Percentiles rank a stretch among this genome's conserved stretches.
phyloP scores from a whole-genome alignment of 176 grass and related monocot species.

The Oryza coarctata region DNA sequence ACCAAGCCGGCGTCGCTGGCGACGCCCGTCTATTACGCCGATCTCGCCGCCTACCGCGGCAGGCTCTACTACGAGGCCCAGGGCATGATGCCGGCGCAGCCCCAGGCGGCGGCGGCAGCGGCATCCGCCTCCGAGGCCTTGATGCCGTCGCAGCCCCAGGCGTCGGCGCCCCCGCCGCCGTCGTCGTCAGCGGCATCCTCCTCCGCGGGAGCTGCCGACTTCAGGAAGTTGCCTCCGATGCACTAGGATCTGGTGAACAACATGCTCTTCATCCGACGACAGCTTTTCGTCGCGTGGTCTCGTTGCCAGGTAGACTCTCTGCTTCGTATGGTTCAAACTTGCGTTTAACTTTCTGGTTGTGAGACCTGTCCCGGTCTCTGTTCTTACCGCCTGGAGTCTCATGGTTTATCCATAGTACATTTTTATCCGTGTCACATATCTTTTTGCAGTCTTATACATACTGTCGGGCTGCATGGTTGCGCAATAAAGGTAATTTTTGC shows the following conservation, averaged over 20 bases:
- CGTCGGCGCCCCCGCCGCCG: background rate
- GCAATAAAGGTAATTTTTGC: background rate
- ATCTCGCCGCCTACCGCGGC: conserved; percentile 55
- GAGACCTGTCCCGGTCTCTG: background rate
- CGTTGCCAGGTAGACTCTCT: too few species aligned
- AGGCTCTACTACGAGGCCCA: conserved; percentile 57
- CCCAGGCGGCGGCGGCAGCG: background rate
- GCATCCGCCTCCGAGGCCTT: background rate
- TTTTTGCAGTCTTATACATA: background rate
- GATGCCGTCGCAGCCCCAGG: conserved; percentile 11
- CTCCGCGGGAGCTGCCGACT: background rate
- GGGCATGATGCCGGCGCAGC: conserved; percentile 24
- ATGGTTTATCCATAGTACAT: background rate
- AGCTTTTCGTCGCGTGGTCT: background rate
- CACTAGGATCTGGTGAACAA: conserved; percentile 37
- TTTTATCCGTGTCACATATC: background rate
- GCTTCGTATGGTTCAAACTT: background rate
- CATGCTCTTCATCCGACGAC: conserved; percentile 60
- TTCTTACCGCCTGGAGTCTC: background rate
- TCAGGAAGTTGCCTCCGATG: conserved; percentile 18
- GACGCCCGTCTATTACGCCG: conserved; percentile 60
- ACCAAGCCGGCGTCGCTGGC: conserved; percentile 66
- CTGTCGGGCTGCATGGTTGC: background rate
- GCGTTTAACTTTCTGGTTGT: too few species aligned
- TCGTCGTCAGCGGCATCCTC: conserved; percentile 2